Conservation (phyloP, 805 yeast genomes). For the Kurtzmaniella cleridarum region DNA sequence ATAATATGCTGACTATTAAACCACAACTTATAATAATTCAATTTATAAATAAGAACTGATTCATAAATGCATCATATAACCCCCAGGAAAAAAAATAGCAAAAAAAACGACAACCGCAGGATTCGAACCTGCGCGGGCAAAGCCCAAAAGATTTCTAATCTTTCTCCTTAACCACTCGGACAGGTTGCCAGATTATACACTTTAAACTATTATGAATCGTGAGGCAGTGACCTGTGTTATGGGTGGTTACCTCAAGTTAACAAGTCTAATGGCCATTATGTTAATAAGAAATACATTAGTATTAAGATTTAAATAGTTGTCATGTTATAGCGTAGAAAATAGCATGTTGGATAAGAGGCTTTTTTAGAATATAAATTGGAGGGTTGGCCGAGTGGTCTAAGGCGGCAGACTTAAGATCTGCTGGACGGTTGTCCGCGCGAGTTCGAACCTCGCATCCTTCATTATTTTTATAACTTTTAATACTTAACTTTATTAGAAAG, state of each 20-base stretch:
- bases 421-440: constrained; percentile 47
- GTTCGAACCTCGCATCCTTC: constrained; percentile 52
- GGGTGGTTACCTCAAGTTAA: not conserved
- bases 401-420: constrained; percentile 49
- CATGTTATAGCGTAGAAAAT: no score
- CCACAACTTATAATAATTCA: no score
- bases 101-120: constrained; percentile 53
- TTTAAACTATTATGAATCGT: not conserved
- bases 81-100: constrained; percentile 9
- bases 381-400: constrained; percentile 45
- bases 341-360: no score
- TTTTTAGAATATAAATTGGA: no score
- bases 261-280: no score
- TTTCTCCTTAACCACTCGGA: constrained; percentile 39
- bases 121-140: constrained; percentile 63
- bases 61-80: no score
- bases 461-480: constrained; percentile 33
- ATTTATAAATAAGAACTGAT: no score
- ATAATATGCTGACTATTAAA: no score
- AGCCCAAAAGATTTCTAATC: constrained; percentile 46
- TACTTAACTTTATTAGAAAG: no score
- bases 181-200: constrained; percentile 9
- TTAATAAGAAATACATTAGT: no score
- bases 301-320: no score
- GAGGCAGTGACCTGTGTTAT: not conserved